Evolutionary conservation across 108 stramenopile genomes (phyloP).

Genomic region (Thalassiosira profunda): DNA sequence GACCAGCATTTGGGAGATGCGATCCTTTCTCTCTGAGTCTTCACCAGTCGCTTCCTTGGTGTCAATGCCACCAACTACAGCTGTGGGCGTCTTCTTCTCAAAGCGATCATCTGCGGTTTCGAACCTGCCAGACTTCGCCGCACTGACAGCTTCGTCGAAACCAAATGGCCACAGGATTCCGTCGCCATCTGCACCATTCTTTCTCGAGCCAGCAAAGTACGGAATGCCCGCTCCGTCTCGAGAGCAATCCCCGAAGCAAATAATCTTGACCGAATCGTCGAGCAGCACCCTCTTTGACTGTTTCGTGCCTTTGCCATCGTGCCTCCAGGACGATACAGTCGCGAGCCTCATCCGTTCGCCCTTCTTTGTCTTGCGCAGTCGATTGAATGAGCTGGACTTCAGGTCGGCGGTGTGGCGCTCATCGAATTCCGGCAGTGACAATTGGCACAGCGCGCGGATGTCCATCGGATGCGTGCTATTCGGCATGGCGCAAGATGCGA

Average conservation of each 20-base stretch:
- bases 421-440: constrained; percentile 34
- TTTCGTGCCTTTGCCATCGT: constrained; percentile 12
- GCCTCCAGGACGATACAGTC: constrained; percentile 18
- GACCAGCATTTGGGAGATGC: constrained; percentile 7
- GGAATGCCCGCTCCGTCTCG: constrained; percentile 14
- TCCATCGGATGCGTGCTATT: constrained; percentile 17
- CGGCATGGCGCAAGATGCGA: constrained; percentile 17
- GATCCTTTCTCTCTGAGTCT: not conserved
- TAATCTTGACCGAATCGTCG: constrained; percentile 36
- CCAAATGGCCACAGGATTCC: constrained; percentile 48
- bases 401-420: constrained; percentile 43
- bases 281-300: constrained; percentile 41
- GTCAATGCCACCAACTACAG: not conserved
- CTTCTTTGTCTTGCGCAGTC: constrained; percentile 29
- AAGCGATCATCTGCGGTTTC: constrained; percentile 25
- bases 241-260: constrained; percentile 15
- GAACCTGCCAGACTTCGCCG: constrained; percentile 18
- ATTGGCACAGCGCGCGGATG: constrained; percentile 23
- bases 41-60: not conserved
- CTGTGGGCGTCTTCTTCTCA: constrained; percentile 14
- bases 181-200: not conserved
- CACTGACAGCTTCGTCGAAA: not conserved
- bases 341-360: constrained; percentile 18
- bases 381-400: constrained; percentile 43
- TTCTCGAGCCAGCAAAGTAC: constrained; percentile 24